Evolutionary conservation across 805 yeast genomes (phyloP).

Genomic region (Tetrapisispora fleetii): DNA sequence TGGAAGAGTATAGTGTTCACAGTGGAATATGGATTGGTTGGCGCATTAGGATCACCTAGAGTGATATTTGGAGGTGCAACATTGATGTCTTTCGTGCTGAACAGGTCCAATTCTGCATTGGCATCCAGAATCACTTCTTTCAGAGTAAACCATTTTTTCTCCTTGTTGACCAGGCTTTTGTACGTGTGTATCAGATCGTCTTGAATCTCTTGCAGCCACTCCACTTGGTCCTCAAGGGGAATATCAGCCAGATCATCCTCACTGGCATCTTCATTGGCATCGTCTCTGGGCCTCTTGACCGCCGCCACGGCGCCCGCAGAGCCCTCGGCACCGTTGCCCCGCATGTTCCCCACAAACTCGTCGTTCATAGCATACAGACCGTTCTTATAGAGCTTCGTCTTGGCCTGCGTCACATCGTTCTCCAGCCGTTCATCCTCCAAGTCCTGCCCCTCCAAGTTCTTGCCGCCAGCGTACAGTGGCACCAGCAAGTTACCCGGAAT

Average conservation of each 20-base stretch:
- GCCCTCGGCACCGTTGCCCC: background rate
- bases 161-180: slow-evolving; percentile 10
- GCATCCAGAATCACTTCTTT: slow-evolving; percentile 27
- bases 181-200: slow-evolving; percentile 15
- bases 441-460: slow-evolving; percentile 2
- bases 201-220: slow-evolving; percentile 17
- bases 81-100: slow-evolving; percentile 13
- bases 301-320: background rate
- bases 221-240: slow-evolving; percentile 7
- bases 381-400: slow-evolving; percentile 21
- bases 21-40: slow-evolving; percentile 3
- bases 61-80: background rate
- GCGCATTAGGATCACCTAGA: slow-evolving; percentile 2
- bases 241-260: background rate
- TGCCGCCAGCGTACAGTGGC: slow-evolving; percentile 2
- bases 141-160: slow-evolving; percentile 26
- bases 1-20: slow-evolving; percentile 1
- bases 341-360: slow-evolving; percentile 11
- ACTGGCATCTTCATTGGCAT: background rate
- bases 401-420: slow-evolving; percentile 17
- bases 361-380: slow-evolving; percentile 23
- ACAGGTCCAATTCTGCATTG: slow-evolving; percentile 25
- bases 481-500: slow-evolving; percentile 22
- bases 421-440: slow-evolving; percentile 7
- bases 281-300: background rate